Conservation (phyloP, 2,329 filamentous ascomycete genomes). For the Alternaria sp. region DNA sequence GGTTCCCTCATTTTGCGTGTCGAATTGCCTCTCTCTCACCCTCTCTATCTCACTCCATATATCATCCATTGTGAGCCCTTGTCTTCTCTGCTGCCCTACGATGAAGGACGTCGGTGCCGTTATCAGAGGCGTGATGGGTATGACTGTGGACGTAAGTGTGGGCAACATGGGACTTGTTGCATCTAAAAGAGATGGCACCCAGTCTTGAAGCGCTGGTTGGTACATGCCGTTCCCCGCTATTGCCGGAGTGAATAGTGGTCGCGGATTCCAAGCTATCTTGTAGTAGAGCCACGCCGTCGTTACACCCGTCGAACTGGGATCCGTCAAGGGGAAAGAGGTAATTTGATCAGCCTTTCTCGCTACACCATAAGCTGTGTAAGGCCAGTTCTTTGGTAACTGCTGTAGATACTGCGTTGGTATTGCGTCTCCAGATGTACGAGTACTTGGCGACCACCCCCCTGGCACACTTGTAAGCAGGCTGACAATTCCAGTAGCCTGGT, state of each 20-base stretch:
- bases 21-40: background rate
- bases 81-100: background rate
- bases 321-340: slow-evolving; percentile 4
- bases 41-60: background rate
- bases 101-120: background rate
- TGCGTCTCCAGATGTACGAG: background rate
- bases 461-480: background rate
- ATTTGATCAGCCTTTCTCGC: background rate
- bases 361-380: slow-evolving; percentile 16
- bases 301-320: background rate
- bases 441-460: background rate
- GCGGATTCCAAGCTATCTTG: slow-evolving; percentile 8
- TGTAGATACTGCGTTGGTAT: slow-evolving; percentile 16
- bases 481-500: background rate
- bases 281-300: slow-evolving; percentile 13
- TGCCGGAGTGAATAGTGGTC: slow-evolving; percentile 13
- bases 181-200: background rate
- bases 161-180: background rate
- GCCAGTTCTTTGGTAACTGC: slow-evolving; percentile 19
- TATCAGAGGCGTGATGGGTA: background rate
- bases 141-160: background rate
- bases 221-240: background rate
- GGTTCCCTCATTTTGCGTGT: background rate
- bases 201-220: slow-evolving; percentile 4
- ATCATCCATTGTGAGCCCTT: background rate